Conservation (phyloP, 129 eudicot genomes). For the Gnaphalium uliginosum region DNA sequence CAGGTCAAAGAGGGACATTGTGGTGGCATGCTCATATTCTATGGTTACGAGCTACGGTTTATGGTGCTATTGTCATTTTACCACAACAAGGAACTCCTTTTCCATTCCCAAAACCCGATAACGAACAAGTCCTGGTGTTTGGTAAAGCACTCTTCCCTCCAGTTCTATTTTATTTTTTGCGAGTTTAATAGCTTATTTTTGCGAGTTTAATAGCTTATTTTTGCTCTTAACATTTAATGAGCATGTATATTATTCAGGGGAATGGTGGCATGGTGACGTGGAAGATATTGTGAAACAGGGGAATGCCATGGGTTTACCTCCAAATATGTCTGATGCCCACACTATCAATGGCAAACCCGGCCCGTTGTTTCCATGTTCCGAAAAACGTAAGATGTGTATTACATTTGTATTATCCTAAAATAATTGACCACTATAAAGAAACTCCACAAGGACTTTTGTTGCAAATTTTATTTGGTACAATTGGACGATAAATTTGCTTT, state of each 20-base stretch:
- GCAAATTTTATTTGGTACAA: not conserved
- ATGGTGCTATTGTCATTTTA: conserved; percentile 52
- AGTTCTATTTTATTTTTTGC: not conserved
- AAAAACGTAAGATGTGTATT: conserved; percentile 37
- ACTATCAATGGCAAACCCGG: conserved; percentile 61
- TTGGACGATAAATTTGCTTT: not conserved
- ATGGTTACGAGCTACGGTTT: conserved; percentile 54
- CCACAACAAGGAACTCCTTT: conserved; percentile 53
- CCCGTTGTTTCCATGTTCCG: conserved; percentile 51
- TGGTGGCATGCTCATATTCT: conserved; percentile 61
- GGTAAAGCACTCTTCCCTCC: conserved; percentile 12
- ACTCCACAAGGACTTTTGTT: too few relatives aligned
- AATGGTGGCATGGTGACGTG: conserved; percentile 56
- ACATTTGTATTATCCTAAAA: not conserved
- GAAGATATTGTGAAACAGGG: conserved; percentile 49
- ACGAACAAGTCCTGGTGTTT: conserved; percentile 37
- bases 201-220: too few relatives aligned
- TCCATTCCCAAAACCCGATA: conserved; percentile 47
- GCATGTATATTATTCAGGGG: not conserved
- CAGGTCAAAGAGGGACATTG: conserved; percentile 49
- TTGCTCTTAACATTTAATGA: too few relatives aligned
- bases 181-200: not conserved
- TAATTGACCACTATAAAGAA: not conserved
- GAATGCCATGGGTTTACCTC: conserved; percentile 52
- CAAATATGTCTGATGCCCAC: conserved; percentile 52